Percentiles rank a stretch among this genome's conserved stretches.
Conservation (phyloP, 352 stramenopile genomes). For the Globisporangium emineosum region DNA sequence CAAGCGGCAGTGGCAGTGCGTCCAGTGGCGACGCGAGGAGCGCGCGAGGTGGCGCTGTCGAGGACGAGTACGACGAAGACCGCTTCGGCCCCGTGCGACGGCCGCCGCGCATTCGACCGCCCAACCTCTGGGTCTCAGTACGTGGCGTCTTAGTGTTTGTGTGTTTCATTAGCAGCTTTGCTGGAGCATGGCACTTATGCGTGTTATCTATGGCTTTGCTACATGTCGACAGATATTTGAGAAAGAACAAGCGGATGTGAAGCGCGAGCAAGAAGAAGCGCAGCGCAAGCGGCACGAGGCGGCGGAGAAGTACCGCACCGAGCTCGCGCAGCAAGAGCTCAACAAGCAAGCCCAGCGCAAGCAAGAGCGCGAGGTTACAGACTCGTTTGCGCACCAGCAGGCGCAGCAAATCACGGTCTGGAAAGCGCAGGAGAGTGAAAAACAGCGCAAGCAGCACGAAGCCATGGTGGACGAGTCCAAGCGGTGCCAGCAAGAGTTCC, state of each 20-base stretch:
- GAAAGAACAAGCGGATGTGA: constrained; percentile 51
- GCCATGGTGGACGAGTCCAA: constrained; percentile 36
- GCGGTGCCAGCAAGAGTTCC: constrained; percentile 44
- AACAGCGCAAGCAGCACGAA: constrained; percentile 27
- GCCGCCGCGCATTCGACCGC: constrained; percentile 38
- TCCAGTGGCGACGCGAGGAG: neutral
- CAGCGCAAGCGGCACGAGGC: constrained; percentile 38
- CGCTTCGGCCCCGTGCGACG: constrained; percentile 47
- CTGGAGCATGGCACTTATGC: neutral
- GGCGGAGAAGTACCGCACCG: constrained; percentile 33
- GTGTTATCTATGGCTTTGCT: constrained; percentile 7
- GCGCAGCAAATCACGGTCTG: constrained; percentile 36
- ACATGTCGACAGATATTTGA: constrained; percentile 39
- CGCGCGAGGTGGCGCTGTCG: constrained; percentile 6
- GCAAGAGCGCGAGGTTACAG: constrained; percentile 27
- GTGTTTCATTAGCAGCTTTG: neutral
- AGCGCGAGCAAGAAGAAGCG: constrained; percentile 44
- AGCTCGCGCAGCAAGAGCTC: constrained; percentile 43
- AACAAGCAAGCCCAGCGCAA: constrained; percentile 28
- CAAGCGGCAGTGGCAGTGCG: neutral
- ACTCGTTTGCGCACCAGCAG: constrained; percentile 38
- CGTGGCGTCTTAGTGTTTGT: constrained; percentile 5
- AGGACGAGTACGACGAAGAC: constrained; percentile 59
- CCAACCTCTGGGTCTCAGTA: constrained; percentile 58
- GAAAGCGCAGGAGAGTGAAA: constrained; percentile 37